Base-by-base conservation (phyloP, 1,139 yeast genomes). In the Sugiyamaella novakii region DNA sequence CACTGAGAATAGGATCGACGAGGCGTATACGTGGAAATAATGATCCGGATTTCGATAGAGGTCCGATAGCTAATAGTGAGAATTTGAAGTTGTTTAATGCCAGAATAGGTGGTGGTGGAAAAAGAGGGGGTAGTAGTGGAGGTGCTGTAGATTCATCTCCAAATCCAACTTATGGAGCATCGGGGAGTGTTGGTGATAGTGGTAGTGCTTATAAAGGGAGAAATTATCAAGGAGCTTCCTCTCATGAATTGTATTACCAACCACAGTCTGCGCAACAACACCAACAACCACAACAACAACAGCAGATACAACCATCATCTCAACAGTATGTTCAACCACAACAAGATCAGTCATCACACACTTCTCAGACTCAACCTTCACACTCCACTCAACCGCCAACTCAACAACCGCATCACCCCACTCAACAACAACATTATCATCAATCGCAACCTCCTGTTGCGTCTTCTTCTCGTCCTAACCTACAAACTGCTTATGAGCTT, bases 21-120 rank as follows among this genome's bases (percentile, higher is more conserved):
- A 24, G 46, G 38, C 42, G 43, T 7, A 21, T 36, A 27, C 46
- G 50, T 5, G 35, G 34, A n/a, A 25, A 12, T 18, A 41, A 46
- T n/a, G 55, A 53, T 36, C 53, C 55, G 25, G 55, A 53, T 30
- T 52, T 52, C 31, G 53, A 52, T 30, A 41, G 55, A 11, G 55
- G 55, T 14, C 50, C 46, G 6, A 43, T 40, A 22, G 35, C 39
- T 15, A 43, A 38, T 17, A 27, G 19, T 17, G 51, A 48, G 19
- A 41, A 34, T 19, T n/a, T 42, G 35, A 37, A 35, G 30, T 36
- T 49, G 44, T 49, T 49, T 22, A 42, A 49, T 31, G 52, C 52
- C 6, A 49, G 34, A 30, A 49, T 49, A 24, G 12, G 38, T 15
- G 31, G 15, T 11, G 18, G 30, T 18, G 29, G 31, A 2, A 31